Conservation (phyloP, 805 yeast species). For the Kazachstania africana region DNA sequence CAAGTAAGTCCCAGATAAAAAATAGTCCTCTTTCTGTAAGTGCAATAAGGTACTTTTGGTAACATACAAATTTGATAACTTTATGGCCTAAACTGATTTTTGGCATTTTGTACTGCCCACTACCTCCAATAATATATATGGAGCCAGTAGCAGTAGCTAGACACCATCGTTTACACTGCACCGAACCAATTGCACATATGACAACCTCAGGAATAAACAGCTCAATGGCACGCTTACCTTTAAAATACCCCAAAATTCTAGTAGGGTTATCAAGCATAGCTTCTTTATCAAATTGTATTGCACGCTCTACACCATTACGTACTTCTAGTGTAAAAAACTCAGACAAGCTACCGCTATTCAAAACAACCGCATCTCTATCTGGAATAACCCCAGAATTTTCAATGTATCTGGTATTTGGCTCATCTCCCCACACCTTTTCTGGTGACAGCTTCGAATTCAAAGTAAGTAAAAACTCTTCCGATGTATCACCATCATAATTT, state of each 20-base stretch:
- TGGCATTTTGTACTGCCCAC: conserved; percentile 28
- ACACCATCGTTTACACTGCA: conserved; percentile 34
- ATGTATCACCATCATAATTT: conserved; percentile 11
- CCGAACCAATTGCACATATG: conserved; percentile 33
- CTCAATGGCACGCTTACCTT: conserved; percentile 30
- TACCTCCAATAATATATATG: conserved; percentile 22
- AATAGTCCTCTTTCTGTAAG: conserved; percentile 50
- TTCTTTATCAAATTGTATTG: conserved; percentile 25
- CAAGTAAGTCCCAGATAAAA: conserved; percentile 24
- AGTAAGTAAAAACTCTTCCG: conserved; percentile 22
- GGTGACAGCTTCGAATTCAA: conserved; percentile 17
- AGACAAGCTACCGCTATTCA: conserved; percentile 24
- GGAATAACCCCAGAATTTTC: conserved; percentile 20
- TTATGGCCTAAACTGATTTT: conserved; percentile 37
- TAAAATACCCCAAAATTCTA: conserved; percentile 26
- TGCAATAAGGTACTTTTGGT: conserved; percentile 36
- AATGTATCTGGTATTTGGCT: conserved; percentile 19
- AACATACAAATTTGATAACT: conserved; percentile 33
- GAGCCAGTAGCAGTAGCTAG: conserved; percentile 33
- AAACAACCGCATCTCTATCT: conserved; percentile 20
- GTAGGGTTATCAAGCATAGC: conserved; percentile 30
- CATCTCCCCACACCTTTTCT: conserved; percentile 22
- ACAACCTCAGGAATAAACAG: conserved; percentile 31
- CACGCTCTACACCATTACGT: conserved; percentile 27
- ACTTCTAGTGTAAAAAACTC: conserved; percentile 22